phyloP scores from a whole-genome alignment of 2,329 filamentous ascomycete genomes.

The Fusarium paranaense region DNA sequence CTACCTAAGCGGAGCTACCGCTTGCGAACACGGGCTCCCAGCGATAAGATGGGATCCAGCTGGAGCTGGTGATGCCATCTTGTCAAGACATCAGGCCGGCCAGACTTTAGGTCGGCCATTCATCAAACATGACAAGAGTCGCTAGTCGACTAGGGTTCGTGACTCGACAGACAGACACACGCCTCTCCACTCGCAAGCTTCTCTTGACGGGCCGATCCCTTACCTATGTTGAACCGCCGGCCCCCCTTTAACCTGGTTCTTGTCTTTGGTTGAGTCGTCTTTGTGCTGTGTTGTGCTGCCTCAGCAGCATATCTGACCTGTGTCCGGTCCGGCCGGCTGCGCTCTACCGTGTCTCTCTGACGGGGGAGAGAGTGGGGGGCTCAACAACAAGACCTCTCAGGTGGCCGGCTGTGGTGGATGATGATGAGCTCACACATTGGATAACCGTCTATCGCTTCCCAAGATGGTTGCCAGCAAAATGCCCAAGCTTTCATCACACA shows the following conservation, averaged over 20 bases:
- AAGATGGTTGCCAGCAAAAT: constrained; percentile 2
- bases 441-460: not conserved
- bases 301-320: constrained; percentile 1
- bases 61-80: constrained; percentile 40
- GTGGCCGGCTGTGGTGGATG: not conserved
- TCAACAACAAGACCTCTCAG: constrained; percentile 23
- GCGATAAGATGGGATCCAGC: constrained; percentile 32
- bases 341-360: constrained; percentile 6
- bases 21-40: constrained; percentile 1
- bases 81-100: constrained; percentile 29
- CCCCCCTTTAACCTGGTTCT: constrained; percentile 5
- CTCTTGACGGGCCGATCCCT: constrained; percentile 43
- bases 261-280: not conserved
- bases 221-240: constrained; percentile 8
- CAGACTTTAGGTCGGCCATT: constrained; percentile 1
- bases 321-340: constrained; percentile 37
- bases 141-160: not conserved
- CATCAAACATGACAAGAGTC: not conserved
- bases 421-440: not conserved
- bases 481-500: constrained; percentile 16
- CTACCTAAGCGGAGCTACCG: constrained; percentile 20
- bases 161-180: not conserved
- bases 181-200: constrained; percentile 20
- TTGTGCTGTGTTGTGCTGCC: not conserved
- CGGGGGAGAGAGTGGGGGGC: constrained; percentile 17